Evolutionary conservation across 306 rosid species (phyloP).

Genomic region (Purshia tridentata): DNA sequence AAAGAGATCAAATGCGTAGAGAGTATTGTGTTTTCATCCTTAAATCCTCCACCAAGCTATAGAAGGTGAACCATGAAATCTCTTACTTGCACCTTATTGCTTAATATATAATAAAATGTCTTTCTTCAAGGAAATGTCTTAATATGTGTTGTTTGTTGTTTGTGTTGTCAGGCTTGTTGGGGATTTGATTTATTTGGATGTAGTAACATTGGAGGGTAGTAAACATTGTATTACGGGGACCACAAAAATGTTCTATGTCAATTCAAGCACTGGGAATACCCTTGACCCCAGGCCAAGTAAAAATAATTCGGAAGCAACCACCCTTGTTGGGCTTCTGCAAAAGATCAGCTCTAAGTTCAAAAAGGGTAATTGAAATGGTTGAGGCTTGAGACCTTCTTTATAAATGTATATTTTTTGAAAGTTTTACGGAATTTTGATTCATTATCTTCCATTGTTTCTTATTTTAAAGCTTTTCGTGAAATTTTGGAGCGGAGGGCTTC

Average conservation of each 20-base stretch:
- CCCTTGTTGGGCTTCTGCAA: conserved; percentile 82
- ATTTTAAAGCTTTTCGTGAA: conserved; percentile 80
- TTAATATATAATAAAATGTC: not conserved
- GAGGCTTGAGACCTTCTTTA: conserved; percentile 16
- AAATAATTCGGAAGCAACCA: conserved; percentile 72
- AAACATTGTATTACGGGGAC: conserved; percentile 85
- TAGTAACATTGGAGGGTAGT: conserved; percentile 77
- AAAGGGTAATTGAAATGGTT: conserved; percentile 53
- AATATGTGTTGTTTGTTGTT: conserved; percentile 18
- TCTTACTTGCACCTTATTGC: not conserved
- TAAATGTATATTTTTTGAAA: not conserved
- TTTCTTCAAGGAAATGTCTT: conserved; percentile 2
- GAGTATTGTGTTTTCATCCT: conserved; percentile 89
- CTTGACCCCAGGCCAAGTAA: conserved; percentile 82
- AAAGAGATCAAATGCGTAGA: conserved; percentile 85
- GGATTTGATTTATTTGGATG: conserved; percentile 96
- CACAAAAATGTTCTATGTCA: conserved; percentile 75
- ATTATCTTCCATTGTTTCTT: conserved; percentile 11
- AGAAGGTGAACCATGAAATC: conserved; percentile 56
- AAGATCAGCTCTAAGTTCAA: conserved; percentile 89
- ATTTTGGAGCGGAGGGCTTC: conserved; percentile 87
- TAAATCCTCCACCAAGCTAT: conserved; percentile 95
- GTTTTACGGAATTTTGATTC: not conserved
- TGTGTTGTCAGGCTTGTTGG: conserved; percentile 77
- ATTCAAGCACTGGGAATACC: conserved; percentile 65